A percentile compares a stretch with the other conserved stretches of the same genome.
Evolutionary conservation across 257 asterid species (phyloP).

Genomic region (Nicotiana paniculata): DNA sequence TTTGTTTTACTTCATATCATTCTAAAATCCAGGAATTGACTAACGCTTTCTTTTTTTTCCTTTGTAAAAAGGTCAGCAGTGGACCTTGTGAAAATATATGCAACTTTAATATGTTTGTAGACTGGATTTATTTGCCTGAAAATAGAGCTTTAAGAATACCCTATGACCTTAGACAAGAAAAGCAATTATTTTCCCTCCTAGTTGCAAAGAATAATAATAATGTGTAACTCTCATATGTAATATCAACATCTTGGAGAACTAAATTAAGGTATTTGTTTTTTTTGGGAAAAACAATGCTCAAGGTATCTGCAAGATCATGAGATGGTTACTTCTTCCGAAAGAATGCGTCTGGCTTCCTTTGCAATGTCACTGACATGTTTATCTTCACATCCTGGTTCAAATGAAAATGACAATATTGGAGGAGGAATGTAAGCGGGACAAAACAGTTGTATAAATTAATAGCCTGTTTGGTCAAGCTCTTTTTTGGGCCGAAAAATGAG

Average conservation of each 20-base stretch:
- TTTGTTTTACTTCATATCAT: too few species aligned
- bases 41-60: too few species aligned
- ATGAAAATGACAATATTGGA: background rate
- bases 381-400: slow-evolving; percentile 64
- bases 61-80: too few species aligned
- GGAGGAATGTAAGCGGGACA: background rate
- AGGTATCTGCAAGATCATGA: background rate
- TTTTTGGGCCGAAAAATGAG: too few species aligned
- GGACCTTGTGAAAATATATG: too few species aligned
- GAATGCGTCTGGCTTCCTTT: slow-evolving; percentile 65
- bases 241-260: background rate
- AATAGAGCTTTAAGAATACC: background rate
- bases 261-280: background rate
- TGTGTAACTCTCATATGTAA: background rate
- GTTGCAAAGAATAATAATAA: too few species aligned
- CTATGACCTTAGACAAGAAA: background rate
- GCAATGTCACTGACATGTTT: slow-evolving; percentile 68
- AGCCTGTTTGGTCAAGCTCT: too few species aligned
- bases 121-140: background rate
- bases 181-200: background rate
- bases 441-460: background rate
- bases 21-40: too few species aligned
- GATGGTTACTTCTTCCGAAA: slow-evolving; percentile 14
- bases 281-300: background rate
- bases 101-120: background rate